Evolutionary conservation across 2,329 filamentous ascomycete species (phyloP), one percentile per base, ranked within the genome.

Genomic region (Fusarium robinianum): DNA sequence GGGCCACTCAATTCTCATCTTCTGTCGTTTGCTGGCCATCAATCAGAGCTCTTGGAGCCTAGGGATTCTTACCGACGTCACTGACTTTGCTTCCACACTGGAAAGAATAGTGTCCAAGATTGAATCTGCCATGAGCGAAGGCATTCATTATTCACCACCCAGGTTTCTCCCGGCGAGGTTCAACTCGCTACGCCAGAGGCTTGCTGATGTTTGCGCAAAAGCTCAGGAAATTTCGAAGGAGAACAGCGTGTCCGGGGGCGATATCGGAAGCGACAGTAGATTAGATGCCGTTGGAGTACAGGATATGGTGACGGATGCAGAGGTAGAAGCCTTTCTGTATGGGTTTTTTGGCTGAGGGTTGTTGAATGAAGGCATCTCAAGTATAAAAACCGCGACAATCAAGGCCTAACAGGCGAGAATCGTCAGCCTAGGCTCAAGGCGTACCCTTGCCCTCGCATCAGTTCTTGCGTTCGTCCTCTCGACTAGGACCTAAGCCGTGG

Each of bases 1-100:
- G 27, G 44, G 27, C 1, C 44, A 49, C 26, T 41, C 31, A 3
- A 43, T 49, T 8, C 26, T 37, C n/a, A 43, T 49, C 21, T 49
- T 38, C n/a, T 49, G 36, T 9, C 37, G 44, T 6, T 2, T 49
- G 5, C 11, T 49, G 5, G 22, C 43, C n/a, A 37, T 27, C 17
- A 19, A 49, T 9, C 25, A 34, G 8, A 49, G n/a, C 7, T 47
- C 29, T 21, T 49, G 44, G 44, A 38, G 43, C 14, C 44, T 38
- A 9, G 31, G 34, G 6, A 25, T 49, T 11, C 10, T 35, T 12
- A 34, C 24, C 6, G 41, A 38, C 2, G 14, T 45, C 8, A 24
- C 19, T n/a, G 46, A 50, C 7, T 45, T 50, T 9, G 21, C 24
- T 3, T 14, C 22, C 4, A 39, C 32, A 0, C 5, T 50, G 10